phyloP scores from a whole-genome alignment of 129 eudicot species.

The Calendula officinalis region DNA sequence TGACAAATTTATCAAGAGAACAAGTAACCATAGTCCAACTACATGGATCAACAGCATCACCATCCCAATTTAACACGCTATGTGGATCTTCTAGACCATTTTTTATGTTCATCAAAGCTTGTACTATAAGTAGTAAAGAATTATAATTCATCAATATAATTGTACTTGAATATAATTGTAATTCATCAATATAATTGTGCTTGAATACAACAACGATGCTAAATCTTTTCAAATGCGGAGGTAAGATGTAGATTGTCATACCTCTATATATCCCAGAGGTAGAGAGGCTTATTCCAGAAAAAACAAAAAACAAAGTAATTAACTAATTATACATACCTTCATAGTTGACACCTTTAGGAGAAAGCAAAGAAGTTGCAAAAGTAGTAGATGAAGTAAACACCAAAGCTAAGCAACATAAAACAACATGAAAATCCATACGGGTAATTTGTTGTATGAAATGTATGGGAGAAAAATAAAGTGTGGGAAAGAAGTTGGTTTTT shows the following conservation, averaged over 20 bases:
- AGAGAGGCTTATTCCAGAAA: too few species aligned
- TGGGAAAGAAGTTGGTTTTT: conserved; percentile 17
- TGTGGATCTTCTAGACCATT: conserved; percentile 60
- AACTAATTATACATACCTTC: conserved; percentile 54
- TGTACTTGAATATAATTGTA: too few species aligned
- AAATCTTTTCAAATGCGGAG: too few species aligned
- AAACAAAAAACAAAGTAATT: too few species aligned
- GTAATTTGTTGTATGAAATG: background rate
- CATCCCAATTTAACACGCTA: conserved; percentile 70
- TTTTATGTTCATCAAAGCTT: conserved; percentile 83
- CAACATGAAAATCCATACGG: conserved; percentile 27
- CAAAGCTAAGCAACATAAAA: conserved; percentile 38
- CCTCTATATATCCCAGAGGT: too few species aligned
- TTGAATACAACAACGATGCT: too few species aligned
- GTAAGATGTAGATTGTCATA: too few species aligned
- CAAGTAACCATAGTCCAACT: conserved; percentile 82
- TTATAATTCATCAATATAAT: too few species aligned
- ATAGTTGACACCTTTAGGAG: conserved; percentile 85
- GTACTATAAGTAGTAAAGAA: conserved; percentile 39
- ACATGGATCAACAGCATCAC: conserved; percentile 76
- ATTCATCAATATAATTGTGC: too few species aligned
- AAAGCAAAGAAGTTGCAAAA: conserved; percentile 53
- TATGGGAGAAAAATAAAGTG: conserved; percentile 5
- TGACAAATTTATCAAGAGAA: conserved; percentile 52
- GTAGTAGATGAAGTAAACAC: conserved; percentile 48